Evolutionary conservation across 495 filamentous ascomycete genomes (phyloP).

Genomic region (Glutinoglossum americanum): DNA sequence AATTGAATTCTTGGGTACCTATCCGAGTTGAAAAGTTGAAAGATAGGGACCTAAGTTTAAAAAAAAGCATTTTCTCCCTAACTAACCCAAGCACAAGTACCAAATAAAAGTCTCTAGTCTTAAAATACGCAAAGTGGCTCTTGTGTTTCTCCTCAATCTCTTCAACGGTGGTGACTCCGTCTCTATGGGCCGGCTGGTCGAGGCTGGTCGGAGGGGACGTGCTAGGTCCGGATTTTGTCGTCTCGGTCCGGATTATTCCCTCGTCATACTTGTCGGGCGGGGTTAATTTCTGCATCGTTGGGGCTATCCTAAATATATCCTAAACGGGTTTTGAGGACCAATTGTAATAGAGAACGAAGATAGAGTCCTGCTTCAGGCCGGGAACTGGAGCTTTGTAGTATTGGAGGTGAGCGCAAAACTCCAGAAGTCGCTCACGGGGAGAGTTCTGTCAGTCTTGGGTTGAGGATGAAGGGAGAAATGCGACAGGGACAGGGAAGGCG

Average conservation of each 20-base stretch:
- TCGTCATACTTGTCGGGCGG: not conserved
- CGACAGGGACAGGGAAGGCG: not conserved
- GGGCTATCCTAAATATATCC: not conserved
- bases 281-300: not conserved
- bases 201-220: not conserved
- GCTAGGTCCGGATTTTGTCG: not conserved
- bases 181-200: not conserved
- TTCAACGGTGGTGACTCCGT: not conserved
- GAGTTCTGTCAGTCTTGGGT: not conserved
- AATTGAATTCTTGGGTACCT: not conserved
- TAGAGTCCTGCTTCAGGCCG: not conserved
- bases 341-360: not conserved
- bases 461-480: not conserved
- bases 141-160: constrained; percentile 6
- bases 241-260: not conserved
- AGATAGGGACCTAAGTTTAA: not conserved
- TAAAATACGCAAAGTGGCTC: constrained; percentile 58
- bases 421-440: constrained; percentile 32
- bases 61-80: not conserved
- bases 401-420: constrained; percentile 33
- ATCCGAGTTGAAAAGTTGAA: not conserved
- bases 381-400: constrained; percentile 22
- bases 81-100: constrained; percentile 53
- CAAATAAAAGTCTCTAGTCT: constrained; percentile 70
- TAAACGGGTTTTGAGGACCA: not conserved